These are phyloP conservation scores for Ogataea populi-albae DNA, from an alignment of 805 yeast species.

Conservation along the genomic window DNA sequence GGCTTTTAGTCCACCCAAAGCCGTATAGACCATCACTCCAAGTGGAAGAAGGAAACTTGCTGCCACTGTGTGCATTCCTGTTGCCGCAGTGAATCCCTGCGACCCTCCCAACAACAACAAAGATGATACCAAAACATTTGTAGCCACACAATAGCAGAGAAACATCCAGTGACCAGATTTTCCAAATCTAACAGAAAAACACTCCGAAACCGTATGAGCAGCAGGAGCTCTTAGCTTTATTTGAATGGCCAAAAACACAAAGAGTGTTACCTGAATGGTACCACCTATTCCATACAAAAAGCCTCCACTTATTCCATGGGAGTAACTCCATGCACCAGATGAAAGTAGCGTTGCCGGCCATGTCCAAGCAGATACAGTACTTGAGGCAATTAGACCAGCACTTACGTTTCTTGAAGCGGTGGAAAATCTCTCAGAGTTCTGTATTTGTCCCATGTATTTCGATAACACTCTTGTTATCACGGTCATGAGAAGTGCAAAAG, in stretches of 20 bases:
- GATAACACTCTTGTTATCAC: constrained; percentile 36
- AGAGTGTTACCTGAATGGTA: constrained; percentile 37
- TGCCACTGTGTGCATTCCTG: constrained; percentile 46
- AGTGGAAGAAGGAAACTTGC: constrained; percentile 43
- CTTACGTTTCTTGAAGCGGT: constrained; percentile 44
- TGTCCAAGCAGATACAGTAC: constrained; percentile 40
- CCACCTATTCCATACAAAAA: constrained; percentile 31
- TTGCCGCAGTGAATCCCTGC: constrained; percentile 36
- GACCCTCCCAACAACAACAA: constrained; percentile 44
- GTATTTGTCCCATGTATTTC: constrained; percentile 36
- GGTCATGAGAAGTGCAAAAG: constrained; percentile 43
- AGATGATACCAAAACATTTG: constrained; percentile 37
- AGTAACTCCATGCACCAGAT: constrained; percentile 22
- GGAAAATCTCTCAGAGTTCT: constrained; percentile 42
- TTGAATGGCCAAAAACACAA: constrained; percentile 37
- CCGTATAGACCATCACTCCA: constrained; percentile 47
- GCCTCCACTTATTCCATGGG: constrained; percentile 21
- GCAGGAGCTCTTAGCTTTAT: constrained; percentile 41
- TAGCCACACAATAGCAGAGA: constrained; percentile 36
- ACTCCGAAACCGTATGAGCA: constrained; percentile 41
- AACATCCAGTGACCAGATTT: constrained; percentile 34
- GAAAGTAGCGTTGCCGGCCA: constrained; percentile 29
- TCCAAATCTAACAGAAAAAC: constrained; percentile 37
- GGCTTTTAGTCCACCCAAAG: constrained; percentile 49
- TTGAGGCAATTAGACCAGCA: constrained; percentile 41